Percentiles rank a stretch among this genome's conserved stretches.
phyloP scores from a whole-genome alignment of 305 asterid species.

The Fraxinus baroniana region DNA sequence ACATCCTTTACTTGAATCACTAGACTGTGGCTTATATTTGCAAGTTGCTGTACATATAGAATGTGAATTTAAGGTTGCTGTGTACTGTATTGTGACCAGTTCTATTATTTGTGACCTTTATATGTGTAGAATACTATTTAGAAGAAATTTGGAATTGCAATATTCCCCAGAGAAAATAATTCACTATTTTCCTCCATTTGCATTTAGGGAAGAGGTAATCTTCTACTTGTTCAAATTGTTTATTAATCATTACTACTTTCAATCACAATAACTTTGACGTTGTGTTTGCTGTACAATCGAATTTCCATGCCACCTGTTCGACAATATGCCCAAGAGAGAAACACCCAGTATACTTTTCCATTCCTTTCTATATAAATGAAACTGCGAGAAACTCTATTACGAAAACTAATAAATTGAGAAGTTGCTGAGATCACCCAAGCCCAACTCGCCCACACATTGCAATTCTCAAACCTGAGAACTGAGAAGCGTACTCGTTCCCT shows the following conservation, averaged over 20 bases:
- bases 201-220: background rate
- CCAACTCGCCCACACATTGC: no score
- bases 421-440: background rate
- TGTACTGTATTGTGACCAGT: no score
- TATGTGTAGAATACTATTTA: no score
- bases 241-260: background rate
- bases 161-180: background rate
- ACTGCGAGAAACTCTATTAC: background rate
- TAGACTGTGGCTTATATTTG: no score
- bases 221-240: background rate
- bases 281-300: background rate
- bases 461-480: no score
- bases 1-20: no score
- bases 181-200: background rate
- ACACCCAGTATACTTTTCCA: background rate
- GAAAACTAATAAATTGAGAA: background rate
- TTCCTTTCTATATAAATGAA: background rate
- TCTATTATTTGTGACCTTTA: no score
- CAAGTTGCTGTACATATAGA: no score
- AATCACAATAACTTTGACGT: background rate
- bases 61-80: no score
- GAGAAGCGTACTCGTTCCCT: no score
- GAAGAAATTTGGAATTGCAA: background rate
- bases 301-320: conserved; percentile 28
- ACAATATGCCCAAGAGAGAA: conserved; percentile 32